Evolutionary conservation across 1,284 basidiomycete genomes (phyloP), one percentile per base, ranked within the genome.

Genomic region (Psilocybe mexicana): DNA sequence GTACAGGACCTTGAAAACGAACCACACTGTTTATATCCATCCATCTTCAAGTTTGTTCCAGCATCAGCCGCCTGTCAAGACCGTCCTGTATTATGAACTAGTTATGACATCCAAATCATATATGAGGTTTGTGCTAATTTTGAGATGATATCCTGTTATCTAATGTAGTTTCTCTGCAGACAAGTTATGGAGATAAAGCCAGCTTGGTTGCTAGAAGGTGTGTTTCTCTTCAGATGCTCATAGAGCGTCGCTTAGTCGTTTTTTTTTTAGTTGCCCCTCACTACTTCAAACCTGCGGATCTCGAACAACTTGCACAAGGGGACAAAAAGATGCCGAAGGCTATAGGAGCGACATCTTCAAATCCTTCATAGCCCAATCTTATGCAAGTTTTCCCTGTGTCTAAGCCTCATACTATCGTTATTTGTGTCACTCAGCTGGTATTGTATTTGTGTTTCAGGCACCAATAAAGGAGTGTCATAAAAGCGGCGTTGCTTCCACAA

Each of bases 121-220:
- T 64, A 85, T 93, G 84, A 79, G 90, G 79, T 85, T 58, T 11
- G 79, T 71, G 1, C 35, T 57, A 45, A 18, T 48, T 43, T 35
- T 48, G 14, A n/a, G 25, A 18, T 26, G 12, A 43, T 40, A 10
- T 25, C 38, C 45, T 52, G 11, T 58, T 18, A 25, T 47, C 7
- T 10, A 45, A 24, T 43, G 18, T 26, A 8, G 45, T 81, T 75
- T 66, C 77, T 43, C 8, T 43, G 24, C 76, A 88, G 94, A 57
- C 95, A 98, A 82, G 84, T 95, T 43, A 98, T 98, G 94, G 94
- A 97, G 68, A 98, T 99, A 70, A 96, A 97, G 70, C 91, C 95
- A 0, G 75, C 85, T 43, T 98, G 96, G 96, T 73, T 99, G 47
- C 73, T 97, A 52, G 95, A 98, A 82, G 91, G 92, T 89, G 56